These are phyloP conservation scores for Suzukiozyma palmioleophila DNA, from an alignment of 1,139 yeast genomes.

Conservation along the genomic window DNA sequence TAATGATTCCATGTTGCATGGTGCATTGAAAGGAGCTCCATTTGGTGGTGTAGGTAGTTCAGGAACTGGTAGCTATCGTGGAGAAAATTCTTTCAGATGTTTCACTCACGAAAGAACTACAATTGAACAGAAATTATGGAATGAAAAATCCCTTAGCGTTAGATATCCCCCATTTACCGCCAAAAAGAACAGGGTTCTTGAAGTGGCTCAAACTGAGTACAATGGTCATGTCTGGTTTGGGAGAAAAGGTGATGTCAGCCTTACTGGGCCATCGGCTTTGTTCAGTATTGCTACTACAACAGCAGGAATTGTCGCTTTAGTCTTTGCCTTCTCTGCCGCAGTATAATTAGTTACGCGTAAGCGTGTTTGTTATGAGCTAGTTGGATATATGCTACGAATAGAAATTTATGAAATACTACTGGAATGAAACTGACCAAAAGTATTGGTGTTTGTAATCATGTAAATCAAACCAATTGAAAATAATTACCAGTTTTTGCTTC, in stretches of 20 bases:
- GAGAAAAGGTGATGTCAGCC: conserved; percentile 30
- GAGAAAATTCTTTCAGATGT: conserved; percentile 61
- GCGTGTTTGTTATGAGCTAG: not conserved
- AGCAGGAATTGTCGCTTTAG: conserved; percentile 13
- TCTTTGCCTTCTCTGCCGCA: conserved; percentile 1
- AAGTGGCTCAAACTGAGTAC: conserved; percentile 15
- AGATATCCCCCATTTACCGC: conserved; percentile 66
- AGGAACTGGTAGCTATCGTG: conserved; percentile 81
- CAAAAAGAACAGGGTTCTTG: conserved; percentile 26
- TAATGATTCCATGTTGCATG: conserved; percentile 73
- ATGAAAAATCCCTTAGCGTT: conserved; percentile 49
- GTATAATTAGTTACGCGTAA: not conserved
- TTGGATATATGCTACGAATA: too few relatives aligned
- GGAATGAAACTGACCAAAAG: too few relatives aligned
- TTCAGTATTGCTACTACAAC: conserved; percentile 30
- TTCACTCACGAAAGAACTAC: conserved; percentile 76
- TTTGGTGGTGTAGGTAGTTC: conserved; percentile 90
- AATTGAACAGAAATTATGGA: conserved; percentile 63
- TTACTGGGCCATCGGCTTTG: conserved; percentile 30
- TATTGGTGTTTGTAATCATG: too few relatives aligned
- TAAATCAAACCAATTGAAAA: too few relatives aligned
- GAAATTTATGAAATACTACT: too few relatives aligned
- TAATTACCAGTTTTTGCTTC: too few relatives aligned
- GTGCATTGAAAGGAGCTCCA: conserved; percentile 63
- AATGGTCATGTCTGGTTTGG: conserved; percentile 31